Base-by-base conservation (phyloP, 352 stramenopile species). In the Globisporangium apiculatum region DNA sequence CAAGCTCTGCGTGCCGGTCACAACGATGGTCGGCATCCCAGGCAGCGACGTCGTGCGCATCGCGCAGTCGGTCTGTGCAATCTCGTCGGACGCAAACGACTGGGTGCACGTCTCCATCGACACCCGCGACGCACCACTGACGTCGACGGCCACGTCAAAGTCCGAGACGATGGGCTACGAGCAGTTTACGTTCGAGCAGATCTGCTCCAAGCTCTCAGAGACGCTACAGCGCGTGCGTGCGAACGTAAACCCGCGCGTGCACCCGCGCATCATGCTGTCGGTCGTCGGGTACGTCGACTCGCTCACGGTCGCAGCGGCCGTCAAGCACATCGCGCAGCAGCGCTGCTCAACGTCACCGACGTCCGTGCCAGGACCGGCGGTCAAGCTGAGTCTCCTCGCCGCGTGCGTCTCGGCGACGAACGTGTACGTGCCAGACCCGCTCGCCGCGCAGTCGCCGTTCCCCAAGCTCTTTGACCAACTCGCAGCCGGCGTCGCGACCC, bases 381-480 rank as follows among this genome's bases (percentile, higher is more conserved):
- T 69, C 42, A 85, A 79, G 17, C 66, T 91, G 3, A 71, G 76
- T 5, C 64, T 72, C 10, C 36, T 88, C 1, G 80, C 83, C 17
- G 66, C 66, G 10, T 86, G 75, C 17, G 61, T 90, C 35, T 79
- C 61, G 48, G 76, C 76, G 3, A 75, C 65, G 5, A 85, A 85
- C 48, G 62, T 76, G 36, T 87, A 86, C n/a, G 38, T 75, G 10
- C 77, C 80, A 0, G 77, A 90, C 48, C 35, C 65, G 8, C 40
- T 73, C 7, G 48, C 45, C 7, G 48, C 68, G 1, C 66, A 86
- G 61, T 59, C 48, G 48, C 62, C 78, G 24, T 76, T 87, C 8
- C 83, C 78, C 0, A 82, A 76, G 57, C 59, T 92, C 0, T 89
- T 87, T 24, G 83, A 90, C 48, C 83, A 92, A 68, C 65, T 90